A percentile compares a stretch with the other conserved stretches of the same genome.
Evolutionary conservation across 768 basidiomycete genomes (phyloP).

Genomic region (Obba rivulosa): DNA sequence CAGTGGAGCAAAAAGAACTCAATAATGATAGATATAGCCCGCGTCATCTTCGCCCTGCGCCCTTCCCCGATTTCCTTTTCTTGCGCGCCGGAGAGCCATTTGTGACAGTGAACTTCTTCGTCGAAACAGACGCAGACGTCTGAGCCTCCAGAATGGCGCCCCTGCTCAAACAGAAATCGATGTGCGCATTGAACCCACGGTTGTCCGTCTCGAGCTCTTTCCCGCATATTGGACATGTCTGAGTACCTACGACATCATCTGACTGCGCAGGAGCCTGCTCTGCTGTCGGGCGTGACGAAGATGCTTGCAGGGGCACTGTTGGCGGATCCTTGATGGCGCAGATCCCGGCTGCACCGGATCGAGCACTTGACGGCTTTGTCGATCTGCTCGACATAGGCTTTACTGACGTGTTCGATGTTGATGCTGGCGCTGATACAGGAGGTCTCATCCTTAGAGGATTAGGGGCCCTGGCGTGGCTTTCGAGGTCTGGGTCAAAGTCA

Average conservation of each 20-base stretch:
- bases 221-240: slow-evolving; percentile 69
- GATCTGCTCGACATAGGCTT: slow-evolving; percentile 2
- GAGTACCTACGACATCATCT: slow-evolving; percentile 10
- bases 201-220: slow-evolving; percentile 66
- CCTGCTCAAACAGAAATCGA: slow-evolving; percentile 85
- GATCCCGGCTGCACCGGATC: neutral
- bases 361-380: neutral
- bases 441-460: neutral
- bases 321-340: neutral
- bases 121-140: slow-evolving; percentile 17
- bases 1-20: too few relatives aligned
- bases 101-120: neutral
- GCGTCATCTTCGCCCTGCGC: neutral
- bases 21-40: too few relatives aligned
- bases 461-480: neutral
- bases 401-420: neutral
- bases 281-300: neutral
- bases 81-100: neutral
- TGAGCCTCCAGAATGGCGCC: slow-evolving; percentile 73
- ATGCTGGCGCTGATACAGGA: slow-evolving; percentile 3
- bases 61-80: too few relatives aligned
- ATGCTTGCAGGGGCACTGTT: neutral
- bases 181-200: slow-evolving; percentile 74
- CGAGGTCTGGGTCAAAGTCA: neutral
- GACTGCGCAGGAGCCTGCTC: neutral